Base-by-base conservation (phyloP, 2,329 filamentous ascomycete species). In the Alternaria metachromatica region DNA sequence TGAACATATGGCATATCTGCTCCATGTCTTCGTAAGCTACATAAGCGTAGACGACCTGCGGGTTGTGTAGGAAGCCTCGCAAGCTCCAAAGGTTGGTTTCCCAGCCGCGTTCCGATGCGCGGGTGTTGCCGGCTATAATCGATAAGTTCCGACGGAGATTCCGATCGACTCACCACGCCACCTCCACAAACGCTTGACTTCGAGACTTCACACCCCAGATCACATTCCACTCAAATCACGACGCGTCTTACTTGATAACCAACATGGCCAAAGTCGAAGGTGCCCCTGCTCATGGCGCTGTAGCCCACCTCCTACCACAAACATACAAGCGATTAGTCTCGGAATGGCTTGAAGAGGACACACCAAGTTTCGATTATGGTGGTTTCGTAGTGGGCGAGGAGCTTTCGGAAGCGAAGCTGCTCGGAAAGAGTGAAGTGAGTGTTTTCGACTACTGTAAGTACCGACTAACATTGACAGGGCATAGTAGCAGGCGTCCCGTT, bases 301-400 rank as follows among this genome's bases (percentile, higher is more conserved):
- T 89, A 33, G 85, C 87, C 18, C 89, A 97, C 79, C 88, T 98
- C 68, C 89, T 98, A 46, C 94, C 95, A 0, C 87, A 90, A 21
- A 92, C 90, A 67, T 97, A 93, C 89, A 97, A 95, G 80, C 87
- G 89, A 54, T 87, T 90, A 69, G 88, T 97, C 67, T 87, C 90
- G 23, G 83, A 87, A 74, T 99, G 96, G 96, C 90, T 97, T 13
- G 92, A 94, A 75, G 96, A 99, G 82, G 96, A 99, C 83, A 96
- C 94, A 4, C 96, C 96, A 5, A 96, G 93, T 57, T 95, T 97
- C 82, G 96, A 99, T 85, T 97, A 97, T 80, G 96, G 93, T 75
- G 96, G 96, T 64, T 99, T 97, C 80, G 96, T 99, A 7, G 96
- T 99, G 23, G 96, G 96, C 67, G 88, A 92, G 43, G 83, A 82